Evolutionary conservation across 139 green algal genomes (phyloP).

Genomic region (Astrephomene gubernaculifera): DNA sequence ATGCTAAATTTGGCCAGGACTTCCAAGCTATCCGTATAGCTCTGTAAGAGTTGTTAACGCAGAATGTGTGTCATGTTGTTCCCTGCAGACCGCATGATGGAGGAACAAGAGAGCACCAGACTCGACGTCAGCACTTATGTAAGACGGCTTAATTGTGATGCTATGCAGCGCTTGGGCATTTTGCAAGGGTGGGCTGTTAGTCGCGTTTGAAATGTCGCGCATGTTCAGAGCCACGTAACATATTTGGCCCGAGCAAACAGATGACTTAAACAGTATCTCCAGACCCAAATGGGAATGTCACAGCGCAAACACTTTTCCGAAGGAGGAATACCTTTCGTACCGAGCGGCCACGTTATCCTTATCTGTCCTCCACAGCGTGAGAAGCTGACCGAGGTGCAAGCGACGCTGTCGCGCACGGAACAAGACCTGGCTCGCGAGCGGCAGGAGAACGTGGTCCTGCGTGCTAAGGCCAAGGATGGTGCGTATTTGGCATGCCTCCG

Average conservation of each 20-base stretch:
- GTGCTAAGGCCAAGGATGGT: slow-evolving; percentile 35
- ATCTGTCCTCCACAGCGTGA: slow-evolving; percentile 27
- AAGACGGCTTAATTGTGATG: no score
- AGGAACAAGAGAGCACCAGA: slow-evolving; percentile 29
- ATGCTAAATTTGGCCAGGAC: no score
- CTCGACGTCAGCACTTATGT: slow-evolving; percentile 17
- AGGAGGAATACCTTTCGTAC: no score
- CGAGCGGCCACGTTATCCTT: background rate
- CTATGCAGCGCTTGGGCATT: background rate
- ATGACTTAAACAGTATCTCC: no score
- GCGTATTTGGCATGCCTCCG: background rate
- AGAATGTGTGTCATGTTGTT: background rate
- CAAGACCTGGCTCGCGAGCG: slow-evolving; percentile 30
- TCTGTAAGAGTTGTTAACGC: no score
- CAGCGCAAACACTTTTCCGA: no score
- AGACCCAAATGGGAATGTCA: no score
- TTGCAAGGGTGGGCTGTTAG: no score
- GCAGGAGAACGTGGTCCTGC: slow-evolving; percentile 26
- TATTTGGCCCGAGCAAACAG: no score
- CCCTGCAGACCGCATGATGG: slow-evolving; percentile 31
- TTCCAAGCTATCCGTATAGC: no score
- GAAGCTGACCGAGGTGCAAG: background rate
- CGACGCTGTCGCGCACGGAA: background rate
- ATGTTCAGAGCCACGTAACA: no score
- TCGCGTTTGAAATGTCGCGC: no score